Conservation (phyloP, 305 asterid species). For the Vinca major region DNA sequence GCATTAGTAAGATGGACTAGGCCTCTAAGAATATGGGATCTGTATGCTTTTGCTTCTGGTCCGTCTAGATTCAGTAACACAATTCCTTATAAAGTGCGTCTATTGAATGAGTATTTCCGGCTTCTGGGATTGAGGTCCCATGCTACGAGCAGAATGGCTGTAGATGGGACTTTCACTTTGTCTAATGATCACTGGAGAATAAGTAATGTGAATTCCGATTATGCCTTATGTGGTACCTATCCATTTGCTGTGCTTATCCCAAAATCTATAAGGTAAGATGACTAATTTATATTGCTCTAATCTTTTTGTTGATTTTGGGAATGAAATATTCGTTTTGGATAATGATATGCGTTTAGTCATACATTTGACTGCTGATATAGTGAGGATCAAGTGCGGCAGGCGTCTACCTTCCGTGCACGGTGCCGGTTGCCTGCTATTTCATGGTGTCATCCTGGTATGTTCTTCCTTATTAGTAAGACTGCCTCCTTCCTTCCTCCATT, state of each 20-base stretch:
- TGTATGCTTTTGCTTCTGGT: slow-evolving; percentile 69
- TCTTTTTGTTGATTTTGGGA: slow-evolving; percentile 17
- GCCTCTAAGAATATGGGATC: slow-evolving; percentile 82
- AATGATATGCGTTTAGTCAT: slow-evolving; percentile 22
- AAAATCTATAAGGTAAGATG: slow-evolving; percentile 59
- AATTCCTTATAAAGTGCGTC: slow-evolving; percentile 57
- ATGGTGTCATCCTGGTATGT: slow-evolving; percentile 85
- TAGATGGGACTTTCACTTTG: slow-evolving; percentile 66
- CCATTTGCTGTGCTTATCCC: slow-evolving; percentile 95
- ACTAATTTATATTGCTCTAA: slow-evolving; percentile 1
- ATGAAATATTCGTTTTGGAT: slow-evolving; percentile 16
- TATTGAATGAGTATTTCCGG: slow-evolving; percentile 80
- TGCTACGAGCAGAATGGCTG: slow-evolving; percentile 49
- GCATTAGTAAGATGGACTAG: slow-evolving; percentile 68
- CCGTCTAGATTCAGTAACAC: slow-evolving; percentile 50
- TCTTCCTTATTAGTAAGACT: slow-evolving; percentile 1
- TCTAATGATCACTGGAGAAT: slow-evolving; percentile 91
- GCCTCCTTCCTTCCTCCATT: too few species aligned
- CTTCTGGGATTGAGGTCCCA: slow-evolving; percentile 67
- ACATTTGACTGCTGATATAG: slow-evolving; percentile 38
- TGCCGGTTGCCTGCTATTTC: slow-evolving; percentile 84
- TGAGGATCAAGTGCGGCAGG: slow-evolving; percentile 80
- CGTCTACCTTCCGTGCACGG: slow-evolving; percentile 79
- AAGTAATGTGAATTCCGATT: slow-evolving; percentile 62
- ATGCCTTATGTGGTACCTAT: slow-evolving; percentile 72